Base-by-base conservation (phyloP, 805 yeast genomes). In the Lachancea sp. region DNA sequence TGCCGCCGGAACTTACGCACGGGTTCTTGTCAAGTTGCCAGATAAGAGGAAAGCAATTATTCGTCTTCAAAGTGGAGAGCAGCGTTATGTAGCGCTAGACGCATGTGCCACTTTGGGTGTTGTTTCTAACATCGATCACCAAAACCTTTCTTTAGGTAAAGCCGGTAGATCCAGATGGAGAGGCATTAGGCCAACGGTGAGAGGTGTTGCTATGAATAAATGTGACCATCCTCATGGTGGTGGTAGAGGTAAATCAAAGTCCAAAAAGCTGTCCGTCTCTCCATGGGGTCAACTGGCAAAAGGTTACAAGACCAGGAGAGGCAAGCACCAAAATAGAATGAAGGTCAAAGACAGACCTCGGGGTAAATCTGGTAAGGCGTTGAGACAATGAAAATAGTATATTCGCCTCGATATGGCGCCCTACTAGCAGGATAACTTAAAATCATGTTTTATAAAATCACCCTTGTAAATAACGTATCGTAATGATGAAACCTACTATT, bases 151-250 rank as follows among this genome's bases (percentile, higher is more conserved):
- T 44, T 76, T 87, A 68, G 98, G 98, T 73, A 92, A 92, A 64
- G 98, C 98, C 18, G 98, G 98, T 56, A 78, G 97, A 65, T 72
- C 82, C 39, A 81, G 98, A 63, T 82, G 88, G 72, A 70, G 83
- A 60, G 98, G 97, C 48, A 80, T 83, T 56, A 80, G 97, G 65
- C 98, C 98, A 26, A 78, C 81, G 38, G 97, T 89, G 29, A 83
- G 98, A 71, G 98, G 98, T 76, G 85, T 87, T 54, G 97, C 98
- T 36, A 87, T 86, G 96, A 92, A 92, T 68, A 92, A 92, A 49
- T 78, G 80, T 61, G 97, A 92, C 66, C 98, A 92, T 71, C 98
- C 98, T 50, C 89, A 87, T 58, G 98, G 98, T 73, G 98, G 98
- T 81, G 98, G 98, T 69, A 81, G 98, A 75, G 98, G 98, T 77